phyloP scores from a whole-genome alignment of 768 basidiomycete genomes.

The Psilocybe cyanescens region DNA sequence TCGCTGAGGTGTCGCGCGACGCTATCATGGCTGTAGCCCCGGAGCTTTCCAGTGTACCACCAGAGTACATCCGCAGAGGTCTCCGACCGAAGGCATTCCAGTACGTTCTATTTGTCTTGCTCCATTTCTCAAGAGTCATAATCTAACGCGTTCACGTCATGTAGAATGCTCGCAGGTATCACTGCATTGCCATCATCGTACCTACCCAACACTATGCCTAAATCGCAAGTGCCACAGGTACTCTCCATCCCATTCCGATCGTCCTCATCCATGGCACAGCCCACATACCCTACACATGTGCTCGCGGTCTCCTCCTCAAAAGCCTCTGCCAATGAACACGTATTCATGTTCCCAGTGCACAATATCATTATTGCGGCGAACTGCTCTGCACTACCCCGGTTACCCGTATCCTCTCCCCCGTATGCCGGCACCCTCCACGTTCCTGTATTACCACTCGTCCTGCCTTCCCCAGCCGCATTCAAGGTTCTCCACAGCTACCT shows the following conservation, averaged over 20 bases:
- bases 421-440: constrained; percentile 42
- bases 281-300: constrained; percentile 55
- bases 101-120: constrained; percentile 33
- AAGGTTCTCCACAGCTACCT: constrained; percentile 65
- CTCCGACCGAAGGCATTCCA: constrained; percentile 50
- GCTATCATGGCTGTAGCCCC: constrained; percentile 70
- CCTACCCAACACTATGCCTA: constrained; percentile 67
- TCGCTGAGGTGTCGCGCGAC: constrained; percentile 57
- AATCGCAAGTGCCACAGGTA: constrained; percentile 62
- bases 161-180: constrained; percentile 59
- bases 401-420: constrained; percentile 42
- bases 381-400: constrained; percentile 58
- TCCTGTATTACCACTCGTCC: constrained; percentile 69
- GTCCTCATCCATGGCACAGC: constrained; percentile 28
- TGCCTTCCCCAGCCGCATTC: constrained; percentile 76
- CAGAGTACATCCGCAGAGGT: constrained; percentile 69
- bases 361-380: constrained; percentile 63
- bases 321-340: constrained; percentile 42
- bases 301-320: constrained; percentile 59
- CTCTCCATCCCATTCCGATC: constrained; percentile 52
- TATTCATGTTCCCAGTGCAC: constrained; percentile 64
- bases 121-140: constrained; percentile 14
- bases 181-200: constrained; percentile 55
- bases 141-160: constrained; percentile 21
- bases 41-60: constrained; percentile 63